Evolutionary conservation across 768 basidiomycete genomes (phyloP), one percentile per base, ranked within the genome.

Genomic region (Mycena epipterygia): DNA sequence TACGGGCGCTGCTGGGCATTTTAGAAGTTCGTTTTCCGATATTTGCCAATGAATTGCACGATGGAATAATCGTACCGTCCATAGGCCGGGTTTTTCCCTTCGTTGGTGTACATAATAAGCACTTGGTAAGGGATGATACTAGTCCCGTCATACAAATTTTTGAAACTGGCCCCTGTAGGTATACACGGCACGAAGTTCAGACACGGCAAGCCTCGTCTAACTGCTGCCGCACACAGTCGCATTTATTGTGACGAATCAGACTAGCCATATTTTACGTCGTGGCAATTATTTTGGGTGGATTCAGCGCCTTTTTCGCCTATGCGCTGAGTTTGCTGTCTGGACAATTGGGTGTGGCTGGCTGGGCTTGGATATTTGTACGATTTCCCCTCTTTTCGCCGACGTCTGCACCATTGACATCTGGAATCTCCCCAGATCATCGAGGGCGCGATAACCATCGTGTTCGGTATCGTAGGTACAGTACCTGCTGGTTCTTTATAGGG

Each of bases 341-440:
- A 0, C 80, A 76, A 69, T 68, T 76, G 44, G 86, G 85, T 19
- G 76, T 87, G 44, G 74, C 82, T 29, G 87, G 85, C 7, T 88
- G 87, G 87, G 81, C 86, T 2, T 89, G 87, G 86, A 87, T 88
- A 58, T 88, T 88, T 74, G 88, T 85, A 72, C 72, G 83, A 75
- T 23, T 42, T 51, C 39, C n/a, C 52, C 69, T 25, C 30, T 25
- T 41, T 30, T 51, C n/a, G 21, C 42, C 25, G 29, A 16, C 39
- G 27, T 55, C 23, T 17, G 41, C 52, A 27, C 39, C 16, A 23
- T 17, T 35, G 16, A 23, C 33, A 42, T 14, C 7, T 51, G 14
- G 7, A 35, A 46, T 9, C 21, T 29, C 11, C 19, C 25, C 65
- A 89, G 87, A 85, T 88, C 56, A 78, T 88, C 27, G 87, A 88